Percentiles rank a stretch among this genome's conserved stretches.
phyloP scores from a whole-genome alignment of 208 protist genomes.

The Leishmania gerbilli region DNA sequence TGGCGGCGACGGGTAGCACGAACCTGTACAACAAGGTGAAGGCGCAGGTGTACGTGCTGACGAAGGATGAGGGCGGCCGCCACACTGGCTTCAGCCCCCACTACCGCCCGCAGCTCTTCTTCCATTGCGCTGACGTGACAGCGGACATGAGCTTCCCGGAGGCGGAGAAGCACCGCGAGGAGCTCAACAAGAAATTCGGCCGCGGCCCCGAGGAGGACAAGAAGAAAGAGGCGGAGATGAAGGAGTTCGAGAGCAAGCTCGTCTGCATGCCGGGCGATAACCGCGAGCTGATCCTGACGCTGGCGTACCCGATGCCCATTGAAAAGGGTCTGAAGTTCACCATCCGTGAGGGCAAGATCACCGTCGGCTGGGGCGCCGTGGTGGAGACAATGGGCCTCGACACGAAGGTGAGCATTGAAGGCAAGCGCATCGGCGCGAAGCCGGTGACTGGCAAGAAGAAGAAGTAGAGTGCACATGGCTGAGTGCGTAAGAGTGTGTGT shows the following conservation, averaged over 20 bases:
- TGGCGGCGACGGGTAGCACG: slow-evolving; percentile 93
- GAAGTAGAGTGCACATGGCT: slow-evolving; percentile 33
- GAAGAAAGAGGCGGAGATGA: slow-evolving; percentile 81
- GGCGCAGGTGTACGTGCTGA: slow-evolving; percentile 98
- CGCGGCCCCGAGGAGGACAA: slow-evolving; percentile 79
- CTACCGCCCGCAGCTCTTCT: slow-evolving; percentile 98
- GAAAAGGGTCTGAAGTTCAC: slow-evolving; percentile 97
- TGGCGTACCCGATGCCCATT: slow-evolving; percentile 94
- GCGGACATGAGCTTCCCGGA: slow-evolving; percentile 95
- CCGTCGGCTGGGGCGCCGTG: slow-evolving; percentile 98
- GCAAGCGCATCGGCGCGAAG: slow-evolving; percentile 43
- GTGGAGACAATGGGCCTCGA: slow-evolving; percentile 92
- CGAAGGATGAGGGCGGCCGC: slow-evolving; percentile 98
- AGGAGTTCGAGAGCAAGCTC: slow-evolving; percentile 87
- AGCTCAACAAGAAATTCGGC: slow-evolving; percentile 85
- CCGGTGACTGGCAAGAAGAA: slow-evolving; percentile 51
- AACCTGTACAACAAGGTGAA: slow-evolving; percentile 94
- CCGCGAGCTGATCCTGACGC: slow-evolving; percentile 91
- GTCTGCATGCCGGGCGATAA: slow-evolving; percentile 99
- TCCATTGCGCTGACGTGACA: slow-evolving; percentile 98
- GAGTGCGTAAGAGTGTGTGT: neutral
- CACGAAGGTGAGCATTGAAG: slow-evolving; percentile 89
- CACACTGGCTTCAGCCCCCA: slow-evolving; percentile 98
- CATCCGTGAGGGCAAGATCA: slow-evolving; percentile 98
- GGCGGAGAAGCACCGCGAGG: slow-evolving; percentile 64